These are phyloP conservation scores for Tolypocladium ophioglossoides DNA, from an alignment of 2,329 filamentous ascomycete genomes.

Conservation along the genomic window DNA sequence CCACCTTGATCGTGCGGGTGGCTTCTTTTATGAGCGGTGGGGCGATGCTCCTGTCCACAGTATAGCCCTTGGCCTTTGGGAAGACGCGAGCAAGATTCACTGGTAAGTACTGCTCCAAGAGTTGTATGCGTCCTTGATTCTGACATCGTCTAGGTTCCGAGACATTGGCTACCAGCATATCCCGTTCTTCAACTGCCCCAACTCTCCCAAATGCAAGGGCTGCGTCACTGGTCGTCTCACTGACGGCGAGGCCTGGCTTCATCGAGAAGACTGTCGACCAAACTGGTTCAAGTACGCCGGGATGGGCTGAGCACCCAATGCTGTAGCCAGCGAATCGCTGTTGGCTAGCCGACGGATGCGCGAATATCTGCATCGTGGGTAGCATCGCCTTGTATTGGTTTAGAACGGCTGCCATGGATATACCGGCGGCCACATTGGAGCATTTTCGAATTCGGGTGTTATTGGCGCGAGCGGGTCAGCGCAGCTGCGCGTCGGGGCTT, in stretches of 20 bases:
- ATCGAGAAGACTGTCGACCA: constrained; percentile 86
- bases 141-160: constrained; percentile 65
- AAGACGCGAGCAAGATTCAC: constrained; percentile 82
- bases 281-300: constrained; percentile 97
- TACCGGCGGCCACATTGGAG: neutral
- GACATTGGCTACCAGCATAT: constrained; percentile 98
- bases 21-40: constrained; percentile 99
- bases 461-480: neutral
- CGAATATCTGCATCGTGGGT: neutral
- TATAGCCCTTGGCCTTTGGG: constrained; percentile 84
- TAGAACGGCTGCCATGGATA: neutral
- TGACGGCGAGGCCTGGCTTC: constrained; percentile 74
- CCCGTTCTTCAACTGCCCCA: constrained; percentile 97
- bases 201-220: constrained; percentile 84
- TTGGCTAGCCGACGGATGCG: neutral
- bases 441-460: constrained; percentile 3
- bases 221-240: constrained; percentile 83
- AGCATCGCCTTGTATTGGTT: neutral
- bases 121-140: neutral
- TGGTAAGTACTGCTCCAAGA: constrained; percentile 49
- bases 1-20: constrained; percentile 89
- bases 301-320: constrained; percentile 46
- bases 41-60: constrained; percentile 96
- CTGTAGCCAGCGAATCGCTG: neutral
- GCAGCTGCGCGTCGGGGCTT: neutral